Percentiles rank a stretch among this genome's conserved stretches.
Evolutionary conservation across 441 rosid genomes (phyloP).

Genomic region (Manihot esculenta): DNA sequence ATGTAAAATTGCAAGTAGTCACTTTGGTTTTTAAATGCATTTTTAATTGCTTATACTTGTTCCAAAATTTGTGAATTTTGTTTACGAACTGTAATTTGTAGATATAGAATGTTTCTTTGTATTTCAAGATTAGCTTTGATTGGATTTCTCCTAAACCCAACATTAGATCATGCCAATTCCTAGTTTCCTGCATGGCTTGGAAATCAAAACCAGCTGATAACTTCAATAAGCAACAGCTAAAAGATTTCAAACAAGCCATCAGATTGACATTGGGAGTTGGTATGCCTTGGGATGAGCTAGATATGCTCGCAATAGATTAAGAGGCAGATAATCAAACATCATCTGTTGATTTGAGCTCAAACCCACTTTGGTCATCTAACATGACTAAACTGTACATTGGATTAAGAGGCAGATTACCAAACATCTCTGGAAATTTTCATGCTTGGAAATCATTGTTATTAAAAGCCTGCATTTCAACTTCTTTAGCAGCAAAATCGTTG

Average conservation of each 20-base stretch:
- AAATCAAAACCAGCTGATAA: background rate
- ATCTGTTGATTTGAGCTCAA: constrained; percentile 10
- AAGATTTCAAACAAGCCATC: background rate
- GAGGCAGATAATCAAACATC: background rate
- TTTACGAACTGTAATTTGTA: too few species aligned
- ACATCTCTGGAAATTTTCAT: too few species aligned
- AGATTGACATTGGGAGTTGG: background rate
- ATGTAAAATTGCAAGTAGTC: too few species aligned
- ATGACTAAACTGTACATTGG: background rate
- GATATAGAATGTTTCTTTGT: background rate
- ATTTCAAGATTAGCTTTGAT: background rate
- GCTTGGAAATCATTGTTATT: too few species aligned
- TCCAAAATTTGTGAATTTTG: too few species aligned
- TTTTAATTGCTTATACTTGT: too few species aligned
- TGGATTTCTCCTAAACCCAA: background rate
- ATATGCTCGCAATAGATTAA: background rate
- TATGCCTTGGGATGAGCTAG: background rate
- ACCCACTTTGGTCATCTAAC: constrained; percentile 1
- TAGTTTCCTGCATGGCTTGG: background rate
- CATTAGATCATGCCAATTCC: background rate
- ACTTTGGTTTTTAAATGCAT: too few species aligned
- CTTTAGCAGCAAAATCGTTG: too few species aligned
- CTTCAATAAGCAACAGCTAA: background rate
- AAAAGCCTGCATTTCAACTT: too few species aligned
- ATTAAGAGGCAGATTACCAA: constrained; percentile 15